Evolutionary conservation across 176 grass and related monocot genomes (phyloP).

Genomic region (Rhynchospora breviuscula): DNA sequence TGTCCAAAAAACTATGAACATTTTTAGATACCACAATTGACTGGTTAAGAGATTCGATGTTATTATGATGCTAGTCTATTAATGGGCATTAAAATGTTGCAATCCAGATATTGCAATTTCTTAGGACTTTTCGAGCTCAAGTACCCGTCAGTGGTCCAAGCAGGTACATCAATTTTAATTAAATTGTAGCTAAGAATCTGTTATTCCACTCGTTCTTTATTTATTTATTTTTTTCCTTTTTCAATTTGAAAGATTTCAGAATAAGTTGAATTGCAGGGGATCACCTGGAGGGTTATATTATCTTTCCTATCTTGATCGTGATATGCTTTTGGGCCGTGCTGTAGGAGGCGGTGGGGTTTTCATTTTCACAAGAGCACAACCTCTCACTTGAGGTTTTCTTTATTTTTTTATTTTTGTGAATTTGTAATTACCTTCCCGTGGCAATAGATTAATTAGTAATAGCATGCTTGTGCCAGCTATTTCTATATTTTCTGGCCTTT

Average conservation of each 20-base stretch:
- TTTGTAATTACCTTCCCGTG: neutral
- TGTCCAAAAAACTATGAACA: neutral
- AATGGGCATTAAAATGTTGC: neutral
- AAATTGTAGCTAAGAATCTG: neutral
- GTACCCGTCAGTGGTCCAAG: slow-evolving; percentile 58
- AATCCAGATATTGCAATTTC: slow-evolving; percentile 83
- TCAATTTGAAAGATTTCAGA: slow-evolving; percentile 17
- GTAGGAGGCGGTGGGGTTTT: slow-evolving; percentile 75
- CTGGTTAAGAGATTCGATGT: neutral
- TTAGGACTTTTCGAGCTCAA: slow-evolving; percentile 78
- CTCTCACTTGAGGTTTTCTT: slow-evolving; percentile 40
- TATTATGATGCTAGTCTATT: neutral
- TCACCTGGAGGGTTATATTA: slow-evolving; percentile 93
- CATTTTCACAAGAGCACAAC: slow-evolving; percentile 84
- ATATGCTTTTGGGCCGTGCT: slow-evolving; percentile 90
- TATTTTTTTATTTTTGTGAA: neutral
- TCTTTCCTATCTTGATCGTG: slow-evolving; percentile 75
- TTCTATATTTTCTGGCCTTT: neutral
- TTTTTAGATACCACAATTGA: neutral
- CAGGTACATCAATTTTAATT: slow-evolving; percentile 39
- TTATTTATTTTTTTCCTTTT: neutral
- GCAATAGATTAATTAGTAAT: neutral
- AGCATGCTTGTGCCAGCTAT: neutral
- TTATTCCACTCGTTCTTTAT: neutral
- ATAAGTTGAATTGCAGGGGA: slow-evolving; percentile 40